Conservation (phyloP, 2,329 filamentous ascomycete genomes). For the Colletotrichum sp. region DNA sequence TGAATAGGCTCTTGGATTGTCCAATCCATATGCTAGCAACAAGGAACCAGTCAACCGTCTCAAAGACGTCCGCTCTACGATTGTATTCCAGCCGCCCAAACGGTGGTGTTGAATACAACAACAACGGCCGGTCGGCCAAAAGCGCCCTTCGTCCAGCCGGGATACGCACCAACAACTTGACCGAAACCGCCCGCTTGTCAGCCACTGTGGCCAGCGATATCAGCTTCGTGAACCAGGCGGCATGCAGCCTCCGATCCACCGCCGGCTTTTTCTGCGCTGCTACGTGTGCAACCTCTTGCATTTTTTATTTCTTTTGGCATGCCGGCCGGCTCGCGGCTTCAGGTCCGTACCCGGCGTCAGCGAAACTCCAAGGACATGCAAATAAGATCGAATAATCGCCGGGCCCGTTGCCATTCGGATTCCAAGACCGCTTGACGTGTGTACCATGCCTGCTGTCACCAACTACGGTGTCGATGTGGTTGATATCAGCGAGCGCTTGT, state of each 20-base stretch:
- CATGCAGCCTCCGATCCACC: not conserved
- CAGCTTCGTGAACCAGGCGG: not conserved
- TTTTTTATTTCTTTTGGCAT: not conserved
- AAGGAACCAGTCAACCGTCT: not conserved
- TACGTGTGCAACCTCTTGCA: not conserved
- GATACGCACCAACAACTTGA: not conserved
- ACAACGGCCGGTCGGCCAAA: not conserved
- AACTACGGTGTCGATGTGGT: not conserved
- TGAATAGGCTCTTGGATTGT: not conserved
- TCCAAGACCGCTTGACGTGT: not conserved
- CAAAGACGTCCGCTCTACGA: not conserved
- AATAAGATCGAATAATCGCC: not conserved
- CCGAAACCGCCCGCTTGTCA: constrained; percentile 1
- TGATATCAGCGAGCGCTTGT: constrained; percentile 2
- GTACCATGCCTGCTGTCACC: not conserved
- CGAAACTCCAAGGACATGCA: not conserved
- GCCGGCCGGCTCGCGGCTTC: not conserved
- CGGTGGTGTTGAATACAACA: not conserved
- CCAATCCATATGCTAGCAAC: not conserved
- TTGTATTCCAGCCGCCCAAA: not conserved
- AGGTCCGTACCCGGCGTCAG: constrained; percentile 3
- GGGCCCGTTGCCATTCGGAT: not conserved
- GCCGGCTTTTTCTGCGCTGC: not conserved
- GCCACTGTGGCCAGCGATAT: not conserved
- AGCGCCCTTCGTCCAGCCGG: not conserved